phyloP scores from a whole-genome alignment of 1,284 basidiomycete species.

The Lignosus rhinocerotis region DNA sequence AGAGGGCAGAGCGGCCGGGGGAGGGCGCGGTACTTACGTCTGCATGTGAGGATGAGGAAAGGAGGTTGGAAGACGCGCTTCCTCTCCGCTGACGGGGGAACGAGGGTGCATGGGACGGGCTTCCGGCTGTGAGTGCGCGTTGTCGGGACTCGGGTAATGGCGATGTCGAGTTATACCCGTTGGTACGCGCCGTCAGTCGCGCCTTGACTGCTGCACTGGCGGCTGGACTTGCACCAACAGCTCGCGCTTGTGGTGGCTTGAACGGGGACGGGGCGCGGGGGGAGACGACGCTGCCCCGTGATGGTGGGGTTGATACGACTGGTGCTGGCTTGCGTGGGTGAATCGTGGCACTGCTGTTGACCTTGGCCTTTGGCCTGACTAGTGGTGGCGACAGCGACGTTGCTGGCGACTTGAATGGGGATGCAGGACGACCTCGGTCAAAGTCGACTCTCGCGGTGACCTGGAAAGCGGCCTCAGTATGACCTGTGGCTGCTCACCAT shows the following conservation, averaged over 20 bases:
- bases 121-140: conserved; percentile 26
- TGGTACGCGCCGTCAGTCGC: conserved; percentile 43
- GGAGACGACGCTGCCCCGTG: conserved; percentile 24
- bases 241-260: conserved; percentile 34
- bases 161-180: conserved; percentile 29
- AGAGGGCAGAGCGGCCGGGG: conserved; percentile 21
- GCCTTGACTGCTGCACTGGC: conserved; percentile 52
- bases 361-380: conserved; percentile 55
- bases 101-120: conserved; percentile 14
- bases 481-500: conserved; percentile 12
- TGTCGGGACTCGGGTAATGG: conserved; percentile 31
- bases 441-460: conserved; percentile 37
- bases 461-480: conserved; percentile 32
- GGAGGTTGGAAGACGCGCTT: conserved; percentile 31
- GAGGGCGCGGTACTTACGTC: conserved; percentile 17
- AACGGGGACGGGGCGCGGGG: conserved; percentile 45
- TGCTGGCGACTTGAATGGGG: conserved; percentile 49
- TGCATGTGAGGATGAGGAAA: conserved; percentile 22
- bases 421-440: conserved; percentile 42
- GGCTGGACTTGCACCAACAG: conserved; percentile 22
- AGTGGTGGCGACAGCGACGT: conserved; percentile 37
- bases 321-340: conserved; percentile 42
- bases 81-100: conserved; percentile 25
- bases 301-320: conserved; percentile 24
- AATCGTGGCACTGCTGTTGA: conserved; percentile 54